Evolutionary conservation across 2,329 filamentous ascomycete species (phyloP).

Genomic region (Akanthomyces dipterigenus): DNA sequence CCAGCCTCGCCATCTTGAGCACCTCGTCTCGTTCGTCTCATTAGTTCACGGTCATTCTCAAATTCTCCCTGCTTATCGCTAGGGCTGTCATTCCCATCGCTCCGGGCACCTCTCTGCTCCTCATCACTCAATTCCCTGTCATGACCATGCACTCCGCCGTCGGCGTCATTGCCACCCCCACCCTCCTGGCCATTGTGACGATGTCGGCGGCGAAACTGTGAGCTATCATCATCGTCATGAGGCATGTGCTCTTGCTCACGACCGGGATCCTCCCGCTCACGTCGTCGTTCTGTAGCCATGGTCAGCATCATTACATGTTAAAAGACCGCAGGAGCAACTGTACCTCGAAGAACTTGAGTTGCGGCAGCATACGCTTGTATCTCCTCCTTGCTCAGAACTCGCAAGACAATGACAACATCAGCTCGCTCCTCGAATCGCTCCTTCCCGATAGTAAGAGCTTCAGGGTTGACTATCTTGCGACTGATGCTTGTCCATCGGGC

Average conservation of each 20-base stretch:
- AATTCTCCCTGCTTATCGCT: background rate
- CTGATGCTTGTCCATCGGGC: constrained; percentile 93
- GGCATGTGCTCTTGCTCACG: constrained; percentile 10
- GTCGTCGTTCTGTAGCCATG: background rate
- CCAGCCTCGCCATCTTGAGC: background rate
- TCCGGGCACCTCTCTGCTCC: background rate
- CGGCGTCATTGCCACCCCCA: constrained; percentile 20
- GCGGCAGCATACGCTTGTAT: constrained; percentile 80
- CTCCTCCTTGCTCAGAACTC: constrained; percentile 81
- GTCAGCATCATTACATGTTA: background rate
- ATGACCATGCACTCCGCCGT: constrained; percentile 15
- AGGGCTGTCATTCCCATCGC: background rate
- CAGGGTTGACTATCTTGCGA: constrained; percentile 80
- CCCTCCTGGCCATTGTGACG: constrained; percentile 22
- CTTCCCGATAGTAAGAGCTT: constrained; percentile 77
- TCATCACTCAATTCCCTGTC: background rate
- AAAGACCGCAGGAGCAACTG: constrained; percentile 20
- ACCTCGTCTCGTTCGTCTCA: background rate
- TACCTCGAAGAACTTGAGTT: constrained; percentile 76
- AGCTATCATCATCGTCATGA: constrained; percentile 22
- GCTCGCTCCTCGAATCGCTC: constrained; percentile 89
- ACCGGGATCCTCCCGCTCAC: background rate
- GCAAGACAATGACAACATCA: constrained; percentile 87
- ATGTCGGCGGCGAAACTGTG: constrained; percentile 22
- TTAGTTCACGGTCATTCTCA: background rate